Evolutionary conservation across 805 yeast genomes (phyloP).

Genomic region (Starmera amethionina): DNA sequence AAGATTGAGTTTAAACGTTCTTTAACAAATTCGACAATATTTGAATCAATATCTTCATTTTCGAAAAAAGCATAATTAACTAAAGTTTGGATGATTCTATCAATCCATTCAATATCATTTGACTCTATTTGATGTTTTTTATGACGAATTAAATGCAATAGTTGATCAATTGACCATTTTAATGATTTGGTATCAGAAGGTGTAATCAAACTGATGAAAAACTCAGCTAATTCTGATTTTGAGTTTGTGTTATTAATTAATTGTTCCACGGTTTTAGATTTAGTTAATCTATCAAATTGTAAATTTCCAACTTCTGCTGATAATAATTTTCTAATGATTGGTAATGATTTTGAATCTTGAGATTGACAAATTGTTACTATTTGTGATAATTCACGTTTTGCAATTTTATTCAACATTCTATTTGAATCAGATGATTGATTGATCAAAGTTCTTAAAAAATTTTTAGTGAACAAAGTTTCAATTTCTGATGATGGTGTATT

Average conservation of each 20-base stretch:
- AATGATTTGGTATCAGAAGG: constrained; percentile 5
- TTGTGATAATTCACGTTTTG: constrained; percentile 39
- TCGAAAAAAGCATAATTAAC: constrained; percentile 23
- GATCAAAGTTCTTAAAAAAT: constrained; percentile 61
- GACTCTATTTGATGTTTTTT: constrained; percentile 24
- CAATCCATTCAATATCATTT: constrained; percentile 19
- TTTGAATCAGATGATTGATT: constrained; percentile 65
- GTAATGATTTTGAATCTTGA: constrained; percentile 26
- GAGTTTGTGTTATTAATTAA: constrained; percentile 21
- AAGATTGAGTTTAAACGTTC: constrained; percentile 65
- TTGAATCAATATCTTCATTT: constrained; percentile 10
- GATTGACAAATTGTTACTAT: constrained; percentile 29
- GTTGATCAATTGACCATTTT: constrained; percentile 51
- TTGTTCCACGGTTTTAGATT: constrained; percentile 51
- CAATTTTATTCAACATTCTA: constrained; percentile 57
- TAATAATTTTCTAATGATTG: constrained; percentile 25
- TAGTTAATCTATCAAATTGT: constrained; percentile 70
- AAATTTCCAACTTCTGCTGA: constrained; percentile 43
- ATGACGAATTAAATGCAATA: constrained; percentile 41
- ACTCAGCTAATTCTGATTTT: constrained; percentile 2
- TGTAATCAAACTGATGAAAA: constrained; percentile 13
- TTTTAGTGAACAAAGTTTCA: constrained; percentile 40
- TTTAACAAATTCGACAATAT: constrained; percentile 34
- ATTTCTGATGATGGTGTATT: constrained; percentile 14
- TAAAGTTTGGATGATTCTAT: constrained; percentile 20